Evolutionary conservation across 2,329 filamentous ascomycete genomes (phyloP).

Genomic region (Pyricularia pennisetigena): DNA sequence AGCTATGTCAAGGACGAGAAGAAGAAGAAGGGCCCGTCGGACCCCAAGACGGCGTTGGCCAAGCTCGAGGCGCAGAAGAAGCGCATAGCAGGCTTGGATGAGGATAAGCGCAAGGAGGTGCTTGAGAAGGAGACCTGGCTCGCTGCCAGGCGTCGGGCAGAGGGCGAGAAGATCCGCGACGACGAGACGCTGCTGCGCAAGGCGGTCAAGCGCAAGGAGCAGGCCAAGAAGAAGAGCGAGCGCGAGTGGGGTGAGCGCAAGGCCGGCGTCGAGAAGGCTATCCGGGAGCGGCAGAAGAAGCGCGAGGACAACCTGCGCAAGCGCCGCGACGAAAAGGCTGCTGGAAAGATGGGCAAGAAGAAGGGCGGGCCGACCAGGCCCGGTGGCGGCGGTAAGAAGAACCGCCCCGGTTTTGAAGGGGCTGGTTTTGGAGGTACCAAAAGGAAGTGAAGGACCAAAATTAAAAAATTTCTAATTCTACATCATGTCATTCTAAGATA

Average conservation of each 20-base stretch:
- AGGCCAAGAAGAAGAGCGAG: slow-evolving; percentile 81
- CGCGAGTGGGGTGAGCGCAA: slow-evolving; percentile 73
- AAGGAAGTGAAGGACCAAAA: slow-evolving; percentile 27
- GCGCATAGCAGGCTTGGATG: slow-evolving; percentile 64
- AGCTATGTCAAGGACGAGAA: slow-evolving; percentile 41
- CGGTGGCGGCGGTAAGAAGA: slow-evolving; percentile 34
- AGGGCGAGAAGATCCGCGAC: slow-evolving; percentile 72
- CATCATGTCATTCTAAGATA: neutral
- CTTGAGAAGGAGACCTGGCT: slow-evolving; percentile 93
- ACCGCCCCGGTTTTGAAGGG: slow-evolving; percentile 57
- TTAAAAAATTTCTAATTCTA: neutral
- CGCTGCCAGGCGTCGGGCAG: slow-evolving; percentile 76
- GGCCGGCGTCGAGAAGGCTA: slow-evolving; percentile 63
- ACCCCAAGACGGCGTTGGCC: slow-evolving; percentile 77
- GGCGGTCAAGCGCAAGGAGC: slow-evolving; percentile 87
- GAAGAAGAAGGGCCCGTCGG: slow-evolving; percentile 67
- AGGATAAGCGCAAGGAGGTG: slow-evolving; percentile 73
- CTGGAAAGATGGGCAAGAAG: slow-evolving; percentile 49
- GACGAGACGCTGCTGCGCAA: slow-evolving; percentile 86
- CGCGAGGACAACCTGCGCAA: slow-evolving; percentile 69
- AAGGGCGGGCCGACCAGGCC: slow-evolving; percentile 36
- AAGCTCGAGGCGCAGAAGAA: slow-evolving; percentile 80
- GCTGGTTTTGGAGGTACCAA: slow-evolving; percentile 50
- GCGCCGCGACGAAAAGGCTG: slow-evolving; percentile 61
- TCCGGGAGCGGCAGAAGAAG: slow-evolving; percentile 74